Conservation (phyloP, 306 rosid genomes). For the Glycine soja region DNA sequence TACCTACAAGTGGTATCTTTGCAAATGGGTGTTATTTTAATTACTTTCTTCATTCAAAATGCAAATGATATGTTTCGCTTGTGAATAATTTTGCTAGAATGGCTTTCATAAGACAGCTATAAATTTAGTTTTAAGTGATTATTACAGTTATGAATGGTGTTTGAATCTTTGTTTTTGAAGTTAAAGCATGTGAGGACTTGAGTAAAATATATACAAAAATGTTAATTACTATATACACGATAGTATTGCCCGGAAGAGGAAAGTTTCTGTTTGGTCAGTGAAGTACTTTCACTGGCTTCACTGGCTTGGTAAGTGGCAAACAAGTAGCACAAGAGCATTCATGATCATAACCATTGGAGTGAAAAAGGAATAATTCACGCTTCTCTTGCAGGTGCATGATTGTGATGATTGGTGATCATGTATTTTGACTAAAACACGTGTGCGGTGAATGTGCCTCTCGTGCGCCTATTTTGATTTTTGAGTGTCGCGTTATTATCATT, state of each 20-base stretch:
- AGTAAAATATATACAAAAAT: not conserved
- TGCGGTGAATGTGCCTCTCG: constrained; percentile 31
- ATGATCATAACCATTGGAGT: constrained; percentile 40
- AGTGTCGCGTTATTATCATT: constrained; percentile 16
- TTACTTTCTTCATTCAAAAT: no score
- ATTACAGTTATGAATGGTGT: not conserved
- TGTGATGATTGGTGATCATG: constrained; percentile 46
- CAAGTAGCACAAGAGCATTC: constrained; percentile 38
- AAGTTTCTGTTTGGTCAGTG: constrained; percentile 44
- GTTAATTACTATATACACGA: not conserved
- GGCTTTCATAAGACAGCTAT: not conserved
- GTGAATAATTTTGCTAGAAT: not conserved
- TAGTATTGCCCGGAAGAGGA: constrained; percentile 49
- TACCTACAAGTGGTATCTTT: no score
- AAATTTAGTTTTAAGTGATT: not conserved
- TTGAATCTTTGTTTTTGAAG: constrained; percentile 8
- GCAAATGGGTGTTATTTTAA: no score
- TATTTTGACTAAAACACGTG: constrained; percentile 58
- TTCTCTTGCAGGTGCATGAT: constrained; percentile 45
- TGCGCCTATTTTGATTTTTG: constrained; percentile 25
- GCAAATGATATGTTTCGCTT: no score
- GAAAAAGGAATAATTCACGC: constrained; percentile 44
- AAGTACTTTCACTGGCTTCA: constrained; percentile 20
- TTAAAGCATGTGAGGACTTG: not conserved
- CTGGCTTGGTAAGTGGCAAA: constrained; percentile 44